Conservation (phyloP, 2,329 filamentous ascomycete genomes). For the Penicillium polonicum region DNA sequence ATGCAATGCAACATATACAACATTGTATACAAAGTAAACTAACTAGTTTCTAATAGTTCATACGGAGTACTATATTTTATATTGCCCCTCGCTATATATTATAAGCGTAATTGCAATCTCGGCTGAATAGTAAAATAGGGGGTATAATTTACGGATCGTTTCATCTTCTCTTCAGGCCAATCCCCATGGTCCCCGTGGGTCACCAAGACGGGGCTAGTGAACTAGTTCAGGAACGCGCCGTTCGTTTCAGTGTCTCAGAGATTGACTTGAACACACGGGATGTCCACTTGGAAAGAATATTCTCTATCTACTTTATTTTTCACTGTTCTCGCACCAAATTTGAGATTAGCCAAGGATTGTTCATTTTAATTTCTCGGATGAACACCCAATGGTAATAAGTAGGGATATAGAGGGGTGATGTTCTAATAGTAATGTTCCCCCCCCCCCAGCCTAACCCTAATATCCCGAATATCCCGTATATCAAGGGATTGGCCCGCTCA, state of each 20-base stretch:
- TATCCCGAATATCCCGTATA: slow-evolving; percentile 12
- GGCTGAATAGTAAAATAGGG: background rate
- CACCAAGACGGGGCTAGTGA: slow-evolving; percentile 14
- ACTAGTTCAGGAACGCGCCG: slow-evolving; percentile 7
- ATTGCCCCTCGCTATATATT: background rate
- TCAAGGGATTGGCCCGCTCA: slow-evolving; percentile 23
- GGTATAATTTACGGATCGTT: slow-evolving; percentile 13
- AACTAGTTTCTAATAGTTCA: too few species aligned
- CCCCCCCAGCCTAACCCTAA: background rate
- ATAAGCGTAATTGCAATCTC: background rate
- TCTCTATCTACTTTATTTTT: background rate
- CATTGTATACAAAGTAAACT: background rate
- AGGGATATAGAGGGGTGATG: background rate
- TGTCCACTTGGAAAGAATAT: background rate
- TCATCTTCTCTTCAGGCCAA: slow-evolving; percentile 22
- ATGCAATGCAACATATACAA: background rate
- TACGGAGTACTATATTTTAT: background rate
- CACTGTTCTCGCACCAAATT: background rate
- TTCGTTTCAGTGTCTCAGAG: slow-evolving; percentile 8
- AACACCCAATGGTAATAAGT: slow-evolving; percentile 2
- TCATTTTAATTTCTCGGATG: slow-evolving; percentile 2
- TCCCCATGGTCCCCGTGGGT: slow-evolving; percentile 17
- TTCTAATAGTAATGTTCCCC: background rate
- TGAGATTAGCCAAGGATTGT: background rate
- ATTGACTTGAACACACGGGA: background rate